Conservation (phyloP, 1,139 yeast species). For the Suhomyces atakaporum region DNA sequence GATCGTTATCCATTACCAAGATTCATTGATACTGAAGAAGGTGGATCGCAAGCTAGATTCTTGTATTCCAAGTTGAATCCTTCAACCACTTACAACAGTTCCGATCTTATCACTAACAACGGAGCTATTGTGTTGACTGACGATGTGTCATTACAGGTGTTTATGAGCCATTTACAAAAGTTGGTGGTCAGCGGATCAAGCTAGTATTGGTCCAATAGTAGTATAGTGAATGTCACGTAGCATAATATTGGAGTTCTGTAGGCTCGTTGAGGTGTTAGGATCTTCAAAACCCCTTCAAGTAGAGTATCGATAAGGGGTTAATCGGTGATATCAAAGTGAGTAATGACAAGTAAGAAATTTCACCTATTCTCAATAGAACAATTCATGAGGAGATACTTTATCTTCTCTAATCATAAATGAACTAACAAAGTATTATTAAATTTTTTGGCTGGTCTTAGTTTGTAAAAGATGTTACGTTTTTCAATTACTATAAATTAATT, state of each 20-base stretch:
- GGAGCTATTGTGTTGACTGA: constrained; percentile 90
- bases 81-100: constrained; percentile 73
- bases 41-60: constrained; percentile 98
- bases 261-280: too few species aligned
- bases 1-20: constrained; percentile 98
- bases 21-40: constrained; percentile 94
- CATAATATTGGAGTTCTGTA: constrained; percentile 1
- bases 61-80: constrained; percentile 93
- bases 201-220: constrained; percentile 16
- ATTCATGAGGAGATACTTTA: too few species aligned
- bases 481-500: too few species aligned
- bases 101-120: constrained; percentile 52
- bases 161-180: constrained; percentile 87
- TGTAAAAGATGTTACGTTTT: too few species aligned
- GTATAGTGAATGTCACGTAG: constrained; percentile 4
- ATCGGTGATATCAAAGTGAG: too few species aligned
- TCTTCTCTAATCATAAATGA: too few species aligned
- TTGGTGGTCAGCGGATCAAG: constrained; percentile 64
- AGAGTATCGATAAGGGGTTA: too few species aligned
- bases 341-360: too few species aligned
- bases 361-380: too few species aligned
- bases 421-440: too few species aligned
- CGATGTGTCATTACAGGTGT: constrained; percentile 89
- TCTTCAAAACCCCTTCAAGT: too few species aligned
- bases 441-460: too few species aligned